Conservation (phyloP, 352 stramenopile genomes). For the Albugo laibachii region DNA sequence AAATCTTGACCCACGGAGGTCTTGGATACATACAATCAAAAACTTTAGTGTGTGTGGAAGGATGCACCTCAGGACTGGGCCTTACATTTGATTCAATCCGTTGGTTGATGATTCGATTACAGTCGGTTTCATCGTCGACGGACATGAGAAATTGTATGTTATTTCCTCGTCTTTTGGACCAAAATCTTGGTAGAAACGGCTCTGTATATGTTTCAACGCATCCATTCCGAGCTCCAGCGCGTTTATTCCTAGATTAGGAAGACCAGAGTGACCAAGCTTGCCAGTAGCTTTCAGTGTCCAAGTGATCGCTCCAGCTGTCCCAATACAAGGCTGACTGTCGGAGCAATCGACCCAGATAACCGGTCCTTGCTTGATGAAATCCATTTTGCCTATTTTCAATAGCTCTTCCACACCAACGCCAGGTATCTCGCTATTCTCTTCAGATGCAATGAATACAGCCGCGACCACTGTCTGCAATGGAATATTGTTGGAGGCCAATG, state of each 20-base stretch:
- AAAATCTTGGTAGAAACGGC: slow-evolving; percentile 82
- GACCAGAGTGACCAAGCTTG: slow-evolving; percentile 83
- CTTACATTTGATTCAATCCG: slow-evolving; percentile 66
- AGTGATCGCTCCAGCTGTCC: slow-evolving; percentile 68
- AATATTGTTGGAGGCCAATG: slow-evolving; percentile 61
- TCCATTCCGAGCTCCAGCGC: slow-evolving; percentile 78
- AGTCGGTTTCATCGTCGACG: slow-evolving; percentile 76
- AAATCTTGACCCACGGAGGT: slow-evolving; percentile 77
- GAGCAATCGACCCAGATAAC: slow-evolving; percentile 86
- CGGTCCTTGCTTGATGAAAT: slow-evolving; percentile 84
- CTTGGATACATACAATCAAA: slow-evolving; percentile 16
- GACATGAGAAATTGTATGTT: slow-evolving; percentile 82
- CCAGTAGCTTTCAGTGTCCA: slow-evolving; percentile 82
- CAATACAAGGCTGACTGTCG: slow-evolving; percentile 84
- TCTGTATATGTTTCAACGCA: slow-evolving; percentile 64
- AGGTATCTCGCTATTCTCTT: slow-evolving; percentile 67
- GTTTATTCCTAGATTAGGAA: slow-evolving; percentile 82
- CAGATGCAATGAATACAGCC: slow-evolving; percentile 80
- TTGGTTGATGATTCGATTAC: slow-evolving; percentile 64
- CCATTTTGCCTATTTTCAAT: slow-evolving; percentile 74
- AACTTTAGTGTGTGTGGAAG: background rate
- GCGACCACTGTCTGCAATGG: slow-evolving; percentile 55
- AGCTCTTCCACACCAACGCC: slow-evolving; percentile 80
- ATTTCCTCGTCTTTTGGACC: slow-evolving; percentile 55
- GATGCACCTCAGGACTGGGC: slow-evolving; percentile 1